These are phyloP conservation scores for Yamadazyma philogaea DNA, from an alignment of 805 yeast species.

Conservation along the genomic window DNA sequence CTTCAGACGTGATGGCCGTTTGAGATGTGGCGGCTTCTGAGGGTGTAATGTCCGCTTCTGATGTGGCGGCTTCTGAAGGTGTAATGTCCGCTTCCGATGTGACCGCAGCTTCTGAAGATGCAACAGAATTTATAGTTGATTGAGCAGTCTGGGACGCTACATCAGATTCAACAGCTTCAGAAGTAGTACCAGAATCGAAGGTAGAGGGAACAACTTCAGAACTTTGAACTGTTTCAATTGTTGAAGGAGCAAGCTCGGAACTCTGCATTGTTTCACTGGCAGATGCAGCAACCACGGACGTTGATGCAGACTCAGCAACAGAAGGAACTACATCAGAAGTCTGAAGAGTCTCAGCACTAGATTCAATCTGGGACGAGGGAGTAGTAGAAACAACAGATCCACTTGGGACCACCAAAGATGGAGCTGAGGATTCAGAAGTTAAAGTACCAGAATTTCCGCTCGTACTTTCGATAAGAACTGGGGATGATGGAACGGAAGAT, in stretches of 20 bases:
- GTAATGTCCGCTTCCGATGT: too few species aligned
- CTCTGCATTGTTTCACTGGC: too few species aligned
- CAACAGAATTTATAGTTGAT: background rate
- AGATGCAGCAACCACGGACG: constrained; percentile 6
- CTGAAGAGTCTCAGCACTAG: background rate
- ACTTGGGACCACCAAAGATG: background rate
- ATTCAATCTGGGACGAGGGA: too few species aligned
- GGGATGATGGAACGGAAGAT: constrained; percentile 1
- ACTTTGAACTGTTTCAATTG: too few species aligned
- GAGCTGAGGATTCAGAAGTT: background rate
- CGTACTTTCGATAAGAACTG: background rate
- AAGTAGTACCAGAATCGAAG: background rate
- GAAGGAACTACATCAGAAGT: constrained; percentile 7
- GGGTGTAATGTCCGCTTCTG: too few species aligned
- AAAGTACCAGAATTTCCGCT: background rate
- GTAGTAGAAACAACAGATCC: background rate
- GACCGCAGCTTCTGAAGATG: too few species aligned
- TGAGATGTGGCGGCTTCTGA: too few species aligned
- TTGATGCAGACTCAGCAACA: constrained; percentile 5
- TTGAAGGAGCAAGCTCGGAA: too few species aligned
- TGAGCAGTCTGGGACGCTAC: background rate
- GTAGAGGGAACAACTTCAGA: background rate
- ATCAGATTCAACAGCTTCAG: constrained; percentile 6
- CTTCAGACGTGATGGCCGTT: too few species aligned
- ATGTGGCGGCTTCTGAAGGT: too few species aligned